Evolutionary conservation across 2,329 filamentous ascomycete species (phyloP).

Genomic region (Tetracladium maxilliforme): DNA sequence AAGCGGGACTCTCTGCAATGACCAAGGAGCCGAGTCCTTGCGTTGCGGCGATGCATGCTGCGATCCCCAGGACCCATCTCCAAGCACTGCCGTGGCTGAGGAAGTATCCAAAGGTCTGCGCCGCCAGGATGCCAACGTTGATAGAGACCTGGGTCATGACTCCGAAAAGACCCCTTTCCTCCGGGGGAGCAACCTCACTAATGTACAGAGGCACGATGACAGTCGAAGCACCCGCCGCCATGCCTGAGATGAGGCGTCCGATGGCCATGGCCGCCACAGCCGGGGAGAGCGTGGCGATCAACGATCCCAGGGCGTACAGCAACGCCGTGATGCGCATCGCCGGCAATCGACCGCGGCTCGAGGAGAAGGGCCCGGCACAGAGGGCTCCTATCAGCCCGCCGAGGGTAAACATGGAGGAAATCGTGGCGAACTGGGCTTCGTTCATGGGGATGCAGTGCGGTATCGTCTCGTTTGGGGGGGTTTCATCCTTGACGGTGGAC

Average conservation of each 20-base stretch:
- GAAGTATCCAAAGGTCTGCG: conserved; percentile 79
- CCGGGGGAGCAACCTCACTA: conserved; percentile 71
- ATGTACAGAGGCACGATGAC: conserved; percentile 94
- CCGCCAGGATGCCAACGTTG: conserved; percentile 75
- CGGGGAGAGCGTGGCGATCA: conserved; percentile 58
- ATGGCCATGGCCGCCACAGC: conserved; percentile 53
- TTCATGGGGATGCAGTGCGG: conserved; percentile 83
- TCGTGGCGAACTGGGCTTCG: conserved; percentile 64
- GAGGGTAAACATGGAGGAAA: conserved; percentile 82
- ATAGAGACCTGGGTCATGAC: conserved; percentile 85
- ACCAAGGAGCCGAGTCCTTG: conserved; percentile 59
- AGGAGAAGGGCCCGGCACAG: conserved; percentile 64
- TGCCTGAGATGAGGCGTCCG: conserved; percentile 66
- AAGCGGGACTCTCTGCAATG: conserved; percentile 79
- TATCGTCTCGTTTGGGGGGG: conserved; percentile 18
- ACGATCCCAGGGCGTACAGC: conserved; percentile 63
- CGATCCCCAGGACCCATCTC: conserved; percentile 69
- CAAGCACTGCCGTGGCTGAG: conserved; percentile 66
- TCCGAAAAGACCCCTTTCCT: conserved; percentile 64
- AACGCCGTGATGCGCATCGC: conserved; percentile 66
- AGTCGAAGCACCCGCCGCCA: conserved; percentile 77
- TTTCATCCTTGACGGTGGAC: conserved; percentile 9
- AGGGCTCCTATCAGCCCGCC: conserved; percentile 79
- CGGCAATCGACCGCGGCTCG: conserved; percentile 57
- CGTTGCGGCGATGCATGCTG: conserved; percentile 48